Percentiles rank a stretch among this genome's conserved stretches.
phyloP scores from a whole-genome alignment of 768 basidiomycete species.

The Lactarius hatsudake region DNA sequence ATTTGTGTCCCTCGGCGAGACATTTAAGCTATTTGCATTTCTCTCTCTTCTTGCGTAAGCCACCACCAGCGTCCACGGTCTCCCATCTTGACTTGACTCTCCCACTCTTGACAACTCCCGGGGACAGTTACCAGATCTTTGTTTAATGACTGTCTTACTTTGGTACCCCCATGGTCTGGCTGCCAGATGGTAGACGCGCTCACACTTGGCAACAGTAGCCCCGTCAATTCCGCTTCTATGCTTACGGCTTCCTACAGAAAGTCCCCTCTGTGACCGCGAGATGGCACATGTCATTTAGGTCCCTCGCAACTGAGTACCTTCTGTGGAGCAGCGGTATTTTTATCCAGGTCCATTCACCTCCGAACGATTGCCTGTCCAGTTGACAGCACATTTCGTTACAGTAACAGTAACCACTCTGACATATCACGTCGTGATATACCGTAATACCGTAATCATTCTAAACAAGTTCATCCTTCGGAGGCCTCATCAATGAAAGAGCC shows the following conservation, averaged over 20 bases:
- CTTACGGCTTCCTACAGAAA: background rate
- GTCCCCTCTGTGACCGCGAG: slow-evolving; percentile 2
- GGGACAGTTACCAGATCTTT: background rate
- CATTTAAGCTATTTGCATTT: too few species aligned
- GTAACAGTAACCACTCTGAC: background rate
- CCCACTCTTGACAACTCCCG: background rate
- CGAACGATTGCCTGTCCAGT: background rate
- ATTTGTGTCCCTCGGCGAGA: too few species aligned
- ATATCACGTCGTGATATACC: background rate
- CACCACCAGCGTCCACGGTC: background rate
- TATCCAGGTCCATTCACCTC: background rate
- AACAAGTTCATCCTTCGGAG: background rate
- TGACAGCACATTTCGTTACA: too few species aligned
- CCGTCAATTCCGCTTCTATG: background rate
- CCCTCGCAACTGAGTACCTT: slow-evolving; percentile 8
- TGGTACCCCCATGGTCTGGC: background rate
- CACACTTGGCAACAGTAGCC: background rate
- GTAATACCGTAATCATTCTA: background rate
- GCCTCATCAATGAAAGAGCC: too few species aligned
- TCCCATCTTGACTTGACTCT: too few species aligned
- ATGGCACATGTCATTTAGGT: background rate
- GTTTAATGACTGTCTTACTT: background rate
- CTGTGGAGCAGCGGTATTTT: background rate
- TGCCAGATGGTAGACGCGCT: background rate
- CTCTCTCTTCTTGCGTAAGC: background rate